Base-by-base conservation (phyloP, 78 protist species). In the Cavenderia fasciculata region DNA sequence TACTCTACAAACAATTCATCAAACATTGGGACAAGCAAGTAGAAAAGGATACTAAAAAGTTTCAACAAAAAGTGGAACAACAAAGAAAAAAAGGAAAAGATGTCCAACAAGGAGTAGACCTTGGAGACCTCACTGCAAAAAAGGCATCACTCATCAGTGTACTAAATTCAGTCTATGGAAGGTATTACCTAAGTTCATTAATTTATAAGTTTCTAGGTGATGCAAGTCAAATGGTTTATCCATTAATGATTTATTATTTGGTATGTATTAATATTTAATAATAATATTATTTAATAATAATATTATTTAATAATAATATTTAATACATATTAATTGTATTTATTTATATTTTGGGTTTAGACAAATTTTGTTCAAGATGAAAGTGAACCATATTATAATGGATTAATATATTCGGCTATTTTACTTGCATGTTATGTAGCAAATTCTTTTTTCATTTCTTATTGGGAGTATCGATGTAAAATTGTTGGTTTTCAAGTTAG, bases 201-300 rank as follows among this genome's bases (percentile, higher is more conserved):
- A 33, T 63, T 63, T 40, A 38, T 21, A 63, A 63, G n/a, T 11
- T 63, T 10, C 4, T 33, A 19, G 72, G 54, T 19, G 72, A 63
- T 40, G 72, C 72, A 8, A 44, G 46, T 21, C 38, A 74, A 38
- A 57, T 59, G 38, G 68, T 74, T 4, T 56, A 34, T 38, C 84
- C 84, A 56, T 41, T 74, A 2, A 74, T 74, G 63, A 56, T 74
- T 25, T 74, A 52, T 57, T 29, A 74, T 19, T 3, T 74, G 2
- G 84, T 74, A 74, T 31, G 44, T 72, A 49, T 72, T 4, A 46
- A 68, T 19, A 1, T 1, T 2, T 31, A 2, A 1, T 4, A 31
- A 16, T 68, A 16, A 4, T 21, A 52, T 14, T 52, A 21, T 19
- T 21, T 21, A 12, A 19, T 52, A 23, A 11, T 44, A 52, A 52